A percentile compares a stretch with the other conserved stretches of the same genome.
These are phyloP conservation scores for Hanseniaspora thailandica DNA, from an alignment of 805 yeast genomes.

Conservation along the genomic window DNA sequence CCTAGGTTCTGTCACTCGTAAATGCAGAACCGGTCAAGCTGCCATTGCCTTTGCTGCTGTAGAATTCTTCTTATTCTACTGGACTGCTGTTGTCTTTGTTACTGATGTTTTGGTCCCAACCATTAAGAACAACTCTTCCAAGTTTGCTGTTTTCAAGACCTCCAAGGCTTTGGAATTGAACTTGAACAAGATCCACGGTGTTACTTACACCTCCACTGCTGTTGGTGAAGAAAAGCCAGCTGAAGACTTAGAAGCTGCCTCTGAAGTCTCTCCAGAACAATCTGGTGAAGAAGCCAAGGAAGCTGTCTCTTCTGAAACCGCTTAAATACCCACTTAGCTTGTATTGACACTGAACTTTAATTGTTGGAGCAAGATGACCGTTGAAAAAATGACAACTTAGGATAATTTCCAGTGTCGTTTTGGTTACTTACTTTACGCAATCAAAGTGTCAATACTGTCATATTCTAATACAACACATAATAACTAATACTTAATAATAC, in stretches of 20 bases:
- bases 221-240: neutral
- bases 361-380: too few species aligned
- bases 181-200: constrained; percentile 1
- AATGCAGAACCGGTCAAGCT: constrained; percentile 26
- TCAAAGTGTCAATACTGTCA: too few species aligned
- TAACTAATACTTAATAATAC: neutral
- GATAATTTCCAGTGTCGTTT: too few species aligned
- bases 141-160: neutral
- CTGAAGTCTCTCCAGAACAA: neutral
- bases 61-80: constrained; percentile 22
- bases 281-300: neutral
- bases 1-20: constrained; percentile 15
- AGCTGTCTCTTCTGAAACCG: neutral
- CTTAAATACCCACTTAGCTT: too few species aligned
- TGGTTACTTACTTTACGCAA: too few species aligned
- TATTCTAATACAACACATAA: neutral
- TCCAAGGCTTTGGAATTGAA: neutral
- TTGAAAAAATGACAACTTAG: too few species aligned
- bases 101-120: neutral
- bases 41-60: constrained; percentile 28
- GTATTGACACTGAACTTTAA: too few species aligned
- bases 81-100: constrained; percentile 2
- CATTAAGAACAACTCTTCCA: neutral
- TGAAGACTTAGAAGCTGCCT: neutral
- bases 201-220: neutral